phyloP scores from a whole-genome alignment of 768 basidiomycete species.

The Hysterangium stoloniferum region DNA sequence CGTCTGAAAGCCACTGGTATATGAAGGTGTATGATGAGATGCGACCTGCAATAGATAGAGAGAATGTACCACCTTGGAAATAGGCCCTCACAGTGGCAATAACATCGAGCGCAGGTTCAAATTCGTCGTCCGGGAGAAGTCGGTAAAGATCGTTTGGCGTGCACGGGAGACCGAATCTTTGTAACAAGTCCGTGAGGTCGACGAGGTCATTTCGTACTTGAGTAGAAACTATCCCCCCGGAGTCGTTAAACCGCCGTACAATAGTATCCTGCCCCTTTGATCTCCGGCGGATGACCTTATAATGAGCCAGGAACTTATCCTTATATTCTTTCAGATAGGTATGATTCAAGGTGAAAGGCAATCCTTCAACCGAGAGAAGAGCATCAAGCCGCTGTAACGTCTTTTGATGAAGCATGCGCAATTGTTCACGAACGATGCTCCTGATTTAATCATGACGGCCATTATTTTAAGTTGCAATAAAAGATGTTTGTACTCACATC shows the following conservation, averaged over 20 bases:
- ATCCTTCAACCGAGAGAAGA: constrained; percentile 5
- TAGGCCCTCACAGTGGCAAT: constrained; percentile 11
- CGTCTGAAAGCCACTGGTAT: constrained; percentile 52
- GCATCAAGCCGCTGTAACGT: constrained; percentile 1
- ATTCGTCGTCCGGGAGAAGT: constrained; percentile 8
- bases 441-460: neutral
- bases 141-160: constrained; percentile 9
- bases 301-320: constrained; percentile 9
- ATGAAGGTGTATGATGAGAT: constrained; percentile 7
- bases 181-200: constrained; percentile 3
- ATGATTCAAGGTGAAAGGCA: constrained; percentile 11
- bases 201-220: neutral
- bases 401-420: constrained; percentile 1
- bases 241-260: constrained; percentile 1
- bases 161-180: constrained; percentile 3
- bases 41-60: constrained; percentile 2
- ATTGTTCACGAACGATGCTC: neutral
- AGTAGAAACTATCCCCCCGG: neutral
- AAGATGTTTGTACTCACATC: neutral
- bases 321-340: constrained; percentile 12
- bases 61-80: constrained; percentile 8
- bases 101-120: constrained; percentile 12
- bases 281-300: constrained; percentile 1
- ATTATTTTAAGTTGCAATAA: neutral
- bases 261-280: constrained; percentile 7